Evolutionary conservation across 2,329 filamentous ascomycete genomes (phyloP), one percentile per base, ranked within the genome.

Genomic region (Alternaria sp.): DNA sequence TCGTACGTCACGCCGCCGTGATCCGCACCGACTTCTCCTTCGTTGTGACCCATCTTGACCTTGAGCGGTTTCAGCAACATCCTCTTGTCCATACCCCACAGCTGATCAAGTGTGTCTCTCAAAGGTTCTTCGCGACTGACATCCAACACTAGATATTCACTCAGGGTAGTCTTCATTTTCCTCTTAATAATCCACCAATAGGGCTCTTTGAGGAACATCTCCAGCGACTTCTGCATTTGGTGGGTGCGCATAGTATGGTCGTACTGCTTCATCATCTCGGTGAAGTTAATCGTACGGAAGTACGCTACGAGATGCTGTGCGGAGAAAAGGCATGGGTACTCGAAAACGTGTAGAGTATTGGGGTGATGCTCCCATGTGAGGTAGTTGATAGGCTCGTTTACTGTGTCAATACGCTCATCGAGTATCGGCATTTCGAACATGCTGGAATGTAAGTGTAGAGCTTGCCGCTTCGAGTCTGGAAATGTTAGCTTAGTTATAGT

Each of bases 1-100:
- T 99, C 96, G 77, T 97, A 94, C 72, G 97, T 95, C 1, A 99
- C 94, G 66, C 96, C 96, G 46, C 96, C 96, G 53, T 95, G 93
- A 78, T 99, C 96, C 33, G 96, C 88, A 0, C 96, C 96, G 77
- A 96, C 90, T 78, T 98, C 96, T 28, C 93, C 93, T 57, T 93
- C 90, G 75, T 93, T 64, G 14, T 78, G 91, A 4, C 94, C 94
- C 61, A 98, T 87, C 55, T 93, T 90, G 9, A 99, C 90, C 73
- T 97, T 97, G 33, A 99, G 82, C 1, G 96, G 96, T 25, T 93
- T 88, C 73, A 95, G 83, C 4, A 98, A 83, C 80, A 97, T 93
- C 37, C 92, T 87, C 73, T 89, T 88, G 78, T 97, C 90, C 37
- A 94, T 88, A 58, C 92, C 89, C 93, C 95, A 97, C 3, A 99